These are phyloP conservation scores for Capronia epimyces DNA, from an alignment of 2,329 filamentous ascomycete species.

Conservation along the genomic window DNA sequence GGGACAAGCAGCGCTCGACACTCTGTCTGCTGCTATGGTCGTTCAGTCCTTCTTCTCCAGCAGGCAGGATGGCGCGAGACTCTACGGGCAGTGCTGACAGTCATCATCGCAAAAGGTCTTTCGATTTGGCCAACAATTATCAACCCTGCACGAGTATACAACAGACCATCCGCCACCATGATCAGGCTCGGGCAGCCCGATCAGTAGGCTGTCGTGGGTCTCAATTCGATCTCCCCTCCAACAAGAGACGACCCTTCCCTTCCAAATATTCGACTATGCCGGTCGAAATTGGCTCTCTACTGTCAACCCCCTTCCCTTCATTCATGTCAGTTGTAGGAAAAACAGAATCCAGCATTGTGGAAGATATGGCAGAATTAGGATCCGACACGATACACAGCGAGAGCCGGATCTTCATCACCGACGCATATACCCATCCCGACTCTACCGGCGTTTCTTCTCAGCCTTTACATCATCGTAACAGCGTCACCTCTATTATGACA, in stretches of 20 bases:
- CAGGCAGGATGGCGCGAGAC: slow-evolving; percentile 14
- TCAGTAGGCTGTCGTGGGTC: slow-evolving; percentile 12
- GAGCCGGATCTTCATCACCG: slow-evolving; percentile 19
- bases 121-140: slow-evolving; percentile 23
- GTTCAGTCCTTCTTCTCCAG: slow-evolving; percentile 3
- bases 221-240: slow-evolving; percentile 11
- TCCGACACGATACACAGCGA: slow-evolving; percentile 20
- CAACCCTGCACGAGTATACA: slow-evolving; percentile 11
- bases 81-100: slow-evolving; percentile 23
- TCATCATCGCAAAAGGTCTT: slow-evolving; percentile 28
- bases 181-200: slow-evolving; percentile 7
- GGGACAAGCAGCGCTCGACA: background rate
- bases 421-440: slow-evolving; percentile 11
- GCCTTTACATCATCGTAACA: slow-evolving; percentile 37
- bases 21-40: slow-evolving; percentile 8
- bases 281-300: slow-evolving; percentile 24
- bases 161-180: slow-evolving; percentile 15
- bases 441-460: slow-evolving; percentile 10
- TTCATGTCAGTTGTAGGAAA: slow-evolving; percentile 29
- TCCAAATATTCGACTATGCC: slow-evolving; percentile 25
- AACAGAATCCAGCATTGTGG: slow-evolving; percentile 11
- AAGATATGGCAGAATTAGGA: slow-evolving; percentile 20
- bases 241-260: slow-evolving; percentile 23
- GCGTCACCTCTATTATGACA: slow-evolving; percentile 48
- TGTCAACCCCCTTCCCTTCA: slow-evolving; percentile 27